phyloP scores from a whole-genome alignment of 1,139 yeast genomes.

The Geotrichum histeridarum region DNA sequence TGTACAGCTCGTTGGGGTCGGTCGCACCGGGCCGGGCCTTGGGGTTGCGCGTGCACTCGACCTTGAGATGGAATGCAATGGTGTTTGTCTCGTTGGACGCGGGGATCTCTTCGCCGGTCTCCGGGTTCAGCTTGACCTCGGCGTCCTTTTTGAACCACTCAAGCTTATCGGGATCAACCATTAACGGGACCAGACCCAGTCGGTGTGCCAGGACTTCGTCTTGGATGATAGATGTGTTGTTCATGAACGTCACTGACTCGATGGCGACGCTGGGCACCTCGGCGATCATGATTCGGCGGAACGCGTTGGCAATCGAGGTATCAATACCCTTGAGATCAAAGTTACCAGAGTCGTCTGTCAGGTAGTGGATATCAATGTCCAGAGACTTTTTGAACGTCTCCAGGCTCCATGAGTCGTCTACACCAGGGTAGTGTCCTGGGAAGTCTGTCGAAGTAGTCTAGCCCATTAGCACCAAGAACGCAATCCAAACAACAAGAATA shows the following conservation, averaged over 20 bases:
- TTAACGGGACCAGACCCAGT: conserved; percentile 85
- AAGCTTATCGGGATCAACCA: conserved; percentile 75
- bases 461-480: conserved; percentile 12
- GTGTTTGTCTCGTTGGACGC: conserved; percentile 77
- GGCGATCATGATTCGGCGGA: conserved; percentile 92
- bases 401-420: conserved; percentile 75
- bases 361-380: conserved; percentile 58
- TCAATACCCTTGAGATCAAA: conserved; percentile 84
- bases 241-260: conserved; percentile 81
- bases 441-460: conserved; percentile 74
- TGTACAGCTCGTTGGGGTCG: conserved; percentile 76
- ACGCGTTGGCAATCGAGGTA: conserved; percentile 91
- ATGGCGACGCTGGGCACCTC: conserved; percentile 96
- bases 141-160: conserved; percentile 67
- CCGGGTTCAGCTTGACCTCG: conserved; percentile 45
- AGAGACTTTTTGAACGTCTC: conserved; percentile 68
- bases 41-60: conserved; percentile 78
- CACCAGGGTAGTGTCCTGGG: conserved; percentile 70
- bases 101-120: conserved; percentile 26
- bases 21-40: conserved; percentile 75
- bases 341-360: conserved; percentile 68
- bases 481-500: neutral
- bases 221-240: conserved; percentile 93
- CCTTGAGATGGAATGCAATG: conserved; percentile 73
- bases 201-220: conserved; percentile 96